Evolutionary conservation across 352 stramenopile species (phyloP).

Genomic region (Pythium folliculosum): DNA sequence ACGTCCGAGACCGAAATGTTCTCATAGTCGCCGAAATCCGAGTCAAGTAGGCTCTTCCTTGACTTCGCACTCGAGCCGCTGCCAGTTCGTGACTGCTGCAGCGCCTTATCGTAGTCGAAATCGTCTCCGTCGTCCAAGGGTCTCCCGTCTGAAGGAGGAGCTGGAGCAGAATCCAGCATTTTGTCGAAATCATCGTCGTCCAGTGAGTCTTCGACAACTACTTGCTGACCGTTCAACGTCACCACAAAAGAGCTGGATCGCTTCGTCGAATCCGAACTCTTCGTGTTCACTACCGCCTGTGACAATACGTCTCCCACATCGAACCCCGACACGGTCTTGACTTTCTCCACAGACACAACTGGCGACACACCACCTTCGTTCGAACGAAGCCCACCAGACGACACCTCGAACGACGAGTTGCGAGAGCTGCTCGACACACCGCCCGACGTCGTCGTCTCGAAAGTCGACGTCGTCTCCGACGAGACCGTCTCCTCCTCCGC

Average conservation of each 20-base stretch:
- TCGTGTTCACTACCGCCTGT: background rate
- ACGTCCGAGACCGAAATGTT: conserved; percentile 31
- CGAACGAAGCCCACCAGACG: conserved; percentile 10
- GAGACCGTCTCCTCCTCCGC: no score
- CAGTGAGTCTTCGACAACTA: conserved; percentile 5
- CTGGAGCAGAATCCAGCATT: conserved; percentile 19
- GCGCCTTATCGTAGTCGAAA: conserved; percentile 26
- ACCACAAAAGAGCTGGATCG: background rate
- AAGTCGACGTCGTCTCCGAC: background rate
- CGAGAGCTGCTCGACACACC: conserved; percentile 8
- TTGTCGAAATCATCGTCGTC: conserved; percentile 30
- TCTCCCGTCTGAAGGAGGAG: background rate
- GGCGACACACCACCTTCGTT: conserved; percentile 1
- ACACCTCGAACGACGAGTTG: conserved; percentile 15
- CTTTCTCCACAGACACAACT: conserved; percentile 1
- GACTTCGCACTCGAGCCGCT: conserved; percentile 26
- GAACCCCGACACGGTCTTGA: background rate
- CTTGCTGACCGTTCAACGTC: conserved; percentile 1
- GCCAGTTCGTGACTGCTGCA: conserved; percentile 15
- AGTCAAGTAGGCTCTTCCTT: conserved; percentile 19
- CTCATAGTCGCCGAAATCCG: conserved; percentile 29
- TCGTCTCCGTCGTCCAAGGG: conserved; percentile 14
- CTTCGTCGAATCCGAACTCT: no score
- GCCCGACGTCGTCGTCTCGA: background rate
- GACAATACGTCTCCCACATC: no score